These are phyloP conservation scores for Zygnema circumcarinatum DNA, from an alignment of 139 green algal genomes.

Conservation along the genomic window DNA sequence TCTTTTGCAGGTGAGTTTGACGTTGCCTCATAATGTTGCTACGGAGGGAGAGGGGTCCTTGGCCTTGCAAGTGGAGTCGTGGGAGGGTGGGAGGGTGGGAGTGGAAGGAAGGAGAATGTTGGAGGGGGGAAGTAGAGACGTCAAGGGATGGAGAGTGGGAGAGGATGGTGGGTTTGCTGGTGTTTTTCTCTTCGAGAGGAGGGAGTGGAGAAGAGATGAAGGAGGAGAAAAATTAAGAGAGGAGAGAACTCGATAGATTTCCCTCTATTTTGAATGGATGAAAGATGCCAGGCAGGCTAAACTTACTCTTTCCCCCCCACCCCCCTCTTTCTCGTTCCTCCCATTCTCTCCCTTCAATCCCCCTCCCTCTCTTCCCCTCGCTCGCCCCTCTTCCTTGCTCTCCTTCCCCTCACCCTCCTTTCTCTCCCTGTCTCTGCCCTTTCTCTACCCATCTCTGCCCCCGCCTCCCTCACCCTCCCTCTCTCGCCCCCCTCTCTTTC, in stretches of 20 bases:
- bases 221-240: not conserved
- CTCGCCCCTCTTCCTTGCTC: not conserved
- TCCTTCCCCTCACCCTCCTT: conserved; percentile 8
- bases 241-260: not conserved
- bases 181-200: no score
- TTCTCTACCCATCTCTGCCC: no score
- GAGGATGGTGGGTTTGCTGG: no score
- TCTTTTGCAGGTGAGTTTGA: conserved; percentile 53
- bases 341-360: not conserved
- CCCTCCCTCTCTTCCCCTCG: conserved; percentile 12
- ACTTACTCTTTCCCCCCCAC: not conserved
- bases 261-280: no score
- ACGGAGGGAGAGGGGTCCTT: not conserved
- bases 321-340: not conserved
- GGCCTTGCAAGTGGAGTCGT: not conserved
- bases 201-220: not conserved
- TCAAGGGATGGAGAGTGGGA: no score
- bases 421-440: not conserved
- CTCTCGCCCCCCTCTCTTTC: conserved; percentile 11
- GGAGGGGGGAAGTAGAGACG: no score
- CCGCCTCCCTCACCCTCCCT: not conserved
- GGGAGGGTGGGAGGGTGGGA: not conserved
- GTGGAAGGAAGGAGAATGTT: no score
- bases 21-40: not conserved
- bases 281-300: no score